Conservation (phyloP, 441 rosid genomes). For the Omphalea diandra region DNA sequence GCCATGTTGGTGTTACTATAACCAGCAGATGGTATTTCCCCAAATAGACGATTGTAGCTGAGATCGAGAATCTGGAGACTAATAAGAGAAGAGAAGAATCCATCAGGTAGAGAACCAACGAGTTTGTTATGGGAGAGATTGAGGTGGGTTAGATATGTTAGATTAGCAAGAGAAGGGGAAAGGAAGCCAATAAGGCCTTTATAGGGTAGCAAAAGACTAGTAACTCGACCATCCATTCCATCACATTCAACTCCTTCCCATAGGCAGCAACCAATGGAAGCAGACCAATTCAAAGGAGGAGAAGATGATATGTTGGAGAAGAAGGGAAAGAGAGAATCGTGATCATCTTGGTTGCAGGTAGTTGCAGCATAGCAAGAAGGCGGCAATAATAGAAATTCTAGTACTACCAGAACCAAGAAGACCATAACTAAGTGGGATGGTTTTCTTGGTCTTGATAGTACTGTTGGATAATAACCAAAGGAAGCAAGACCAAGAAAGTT, state of each 20-base stretch:
- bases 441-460: constrained; percentile 16
- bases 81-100: constrained; percentile 23
- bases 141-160: constrained; percentile 32
- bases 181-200: constrained; percentile 35
- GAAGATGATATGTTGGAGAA: constrained; percentile 23
- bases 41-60: constrained; percentile 37
- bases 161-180: constrained; percentile 26
- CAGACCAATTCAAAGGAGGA: constrained; percentile 34
- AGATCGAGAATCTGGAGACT: constrained; percentile 40
- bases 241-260: constrained; percentile 44
- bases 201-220: constrained; percentile 26
- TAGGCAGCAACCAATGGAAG: constrained; percentile 34
- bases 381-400: constrained; percentile 22
- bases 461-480: constrained; percentile 9
- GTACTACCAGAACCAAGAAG: constrained; percentile 25
- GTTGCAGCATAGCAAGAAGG: constrained; percentile 30
- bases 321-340: constrained; percentile 31
- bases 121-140: constrained; percentile 37
- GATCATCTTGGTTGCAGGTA: constrained; percentile 29
- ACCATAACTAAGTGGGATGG: constrained; percentile 26
- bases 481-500: constrained; percentile 18
- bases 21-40: constrained; percentile 30
- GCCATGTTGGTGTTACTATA: background rate
- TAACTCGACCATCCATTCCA: constrained; percentile 24
- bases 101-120: constrained; percentile 28